Evolutionary conservation across 108 stramenopile species (phyloP).

Genomic region (Pelagomonas calceolata): DNA sequence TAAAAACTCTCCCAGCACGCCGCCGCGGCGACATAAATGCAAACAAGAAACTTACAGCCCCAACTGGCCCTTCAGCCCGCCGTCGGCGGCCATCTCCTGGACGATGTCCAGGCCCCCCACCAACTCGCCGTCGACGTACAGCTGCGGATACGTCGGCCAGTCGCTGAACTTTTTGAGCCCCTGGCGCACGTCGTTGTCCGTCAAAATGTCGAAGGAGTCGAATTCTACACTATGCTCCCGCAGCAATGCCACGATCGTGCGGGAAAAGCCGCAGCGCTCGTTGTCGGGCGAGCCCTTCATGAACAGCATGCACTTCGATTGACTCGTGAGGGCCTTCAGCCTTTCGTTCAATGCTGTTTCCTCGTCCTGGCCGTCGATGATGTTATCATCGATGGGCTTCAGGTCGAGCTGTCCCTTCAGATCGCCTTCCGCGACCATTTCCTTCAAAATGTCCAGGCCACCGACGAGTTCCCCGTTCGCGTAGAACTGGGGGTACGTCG

Average conservation of each 20-base stretch:
- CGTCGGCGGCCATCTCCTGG: constrained; percentile 71
- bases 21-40: too few species aligned
- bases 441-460: constrained; percentile 88
- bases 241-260: constrained; percentile 70
- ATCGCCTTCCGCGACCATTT: constrained; percentile 71
- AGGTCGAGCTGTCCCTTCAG: constrained; percentile 39
- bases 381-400: too few species aligned
- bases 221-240: constrained; percentile 52
- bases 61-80: constrained; percentile 54
- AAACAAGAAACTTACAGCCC: too few species aligned
- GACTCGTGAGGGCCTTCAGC: constrained; percentile 41
- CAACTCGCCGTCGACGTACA: constrained; percentile 88
- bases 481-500: constrained; percentile 93
- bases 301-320: constrained; percentile 73
- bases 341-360: constrained; percentile 12
- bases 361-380: too few species aligned
- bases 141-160: constrained; percentile 94
- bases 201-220: constrained; percentile 69
- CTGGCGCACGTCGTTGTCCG: constrained; percentile 77
- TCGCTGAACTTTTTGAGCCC: constrained; percentile 69
- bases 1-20: too few species aligned
- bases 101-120: constrained; percentile 93
- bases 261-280: constrained; percentile 80
- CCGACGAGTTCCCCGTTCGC: constrained; percentile 87
- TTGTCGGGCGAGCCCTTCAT: constrained; percentile 89